Base-by-base conservation (phyloP, 2,329 filamentous ascomycete species). In the Aspergillus udagawae region DNA sequence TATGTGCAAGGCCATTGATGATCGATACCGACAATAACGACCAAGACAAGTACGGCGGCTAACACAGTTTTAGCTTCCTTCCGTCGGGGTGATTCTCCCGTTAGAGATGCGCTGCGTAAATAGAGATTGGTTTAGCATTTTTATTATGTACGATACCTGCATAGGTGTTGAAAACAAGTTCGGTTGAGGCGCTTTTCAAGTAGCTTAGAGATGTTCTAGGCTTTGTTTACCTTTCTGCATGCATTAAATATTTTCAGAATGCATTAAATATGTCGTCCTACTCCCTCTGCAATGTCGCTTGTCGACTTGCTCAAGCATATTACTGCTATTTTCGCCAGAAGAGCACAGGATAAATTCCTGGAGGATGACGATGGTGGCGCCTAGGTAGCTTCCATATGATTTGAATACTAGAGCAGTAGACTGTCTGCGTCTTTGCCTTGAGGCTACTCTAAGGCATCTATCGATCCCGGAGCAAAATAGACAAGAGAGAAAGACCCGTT, bases 11-110 rank as follows among this genome's bases (percentile, higher is more conserved):
- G 32, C 32, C 14, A 17, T 38, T 38, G 32, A 38, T 38, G 2
- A 17, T 38, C 32, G 5, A 17, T 17, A 23, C 53, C 23, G 27
- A 44, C 20, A 35, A 47, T 32, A 14, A 23, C n/a, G 21, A 25
- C 27, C 42, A 27, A 21, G 23, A n/a, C n/a, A 21, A 12, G 17
- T 47, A 32, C 48, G 10, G 5, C 52, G 41, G 56, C 65, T 65
- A 62, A 67, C 54, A 44, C 38, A 2, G 17, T 42, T 55, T 41
- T 60, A 77, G 75, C 74, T 67, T 77, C 75, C 23, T 77, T 77
- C 70, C 74, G 75, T 59, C 73, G 75, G 54, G 75, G 75, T 49
- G 75, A 76, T 55, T 73, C 72, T 48, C 74, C 73, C 52, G 60
- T 73, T 53, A 69, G 70, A 64, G 70, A 75, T 57, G 72, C 72